Evolutionary conservation across 139 green algal genomes (phyloP).

Genomic region (Chlorella sp.): DNA sequence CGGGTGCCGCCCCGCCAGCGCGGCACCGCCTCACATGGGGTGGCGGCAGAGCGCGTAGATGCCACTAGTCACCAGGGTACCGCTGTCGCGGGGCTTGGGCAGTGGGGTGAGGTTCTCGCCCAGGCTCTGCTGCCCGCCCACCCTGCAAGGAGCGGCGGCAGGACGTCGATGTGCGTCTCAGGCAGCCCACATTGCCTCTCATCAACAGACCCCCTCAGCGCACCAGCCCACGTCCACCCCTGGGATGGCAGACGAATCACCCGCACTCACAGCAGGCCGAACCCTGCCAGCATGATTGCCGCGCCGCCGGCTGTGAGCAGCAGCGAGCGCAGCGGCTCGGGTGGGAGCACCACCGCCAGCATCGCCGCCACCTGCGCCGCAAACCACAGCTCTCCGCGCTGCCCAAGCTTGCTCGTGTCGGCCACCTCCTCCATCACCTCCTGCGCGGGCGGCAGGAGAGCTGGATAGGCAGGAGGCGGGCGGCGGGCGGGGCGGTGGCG

Average conservation of each 20-base stretch:
- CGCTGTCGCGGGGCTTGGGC: conserved; percentile 44
- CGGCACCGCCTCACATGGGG: conserved; percentile 33
- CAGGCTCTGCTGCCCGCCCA: conserved; percentile 43
- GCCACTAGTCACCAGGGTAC: conserved; percentile 48
- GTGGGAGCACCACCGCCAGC: conserved; percentile 45
- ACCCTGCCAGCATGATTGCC: conserved; percentile 20
- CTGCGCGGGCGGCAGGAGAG: too few species aligned
- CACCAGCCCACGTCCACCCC: too few species aligned
- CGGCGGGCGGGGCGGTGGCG: too few species aligned
- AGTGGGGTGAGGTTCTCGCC: conserved; percentile 55
- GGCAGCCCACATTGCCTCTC: neutral
- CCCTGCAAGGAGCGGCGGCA: conserved; percentile 15
- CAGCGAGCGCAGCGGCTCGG: conserved; percentile 4
- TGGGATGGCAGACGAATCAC: neutral
- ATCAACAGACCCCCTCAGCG: neutral
- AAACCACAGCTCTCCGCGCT: conserved; percentile 50
- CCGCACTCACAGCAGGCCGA: conserved; percentile 50
- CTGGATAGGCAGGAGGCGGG: too few species aligned
- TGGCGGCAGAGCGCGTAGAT: conserved; percentile 51
- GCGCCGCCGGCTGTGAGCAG: neutral
- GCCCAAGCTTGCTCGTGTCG: conserved; percentile 40
- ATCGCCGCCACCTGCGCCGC: conserved; percentile 37
- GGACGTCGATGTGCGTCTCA: neutral
- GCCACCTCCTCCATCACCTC: conserved; percentile 51
- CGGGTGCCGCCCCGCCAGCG: too few species aligned